These are phyloP conservation scores for Apophysomyces variabilis DNA, from an alignment of 371 early-diverging fungal genomes.

Conservation along the genomic window DNA sequence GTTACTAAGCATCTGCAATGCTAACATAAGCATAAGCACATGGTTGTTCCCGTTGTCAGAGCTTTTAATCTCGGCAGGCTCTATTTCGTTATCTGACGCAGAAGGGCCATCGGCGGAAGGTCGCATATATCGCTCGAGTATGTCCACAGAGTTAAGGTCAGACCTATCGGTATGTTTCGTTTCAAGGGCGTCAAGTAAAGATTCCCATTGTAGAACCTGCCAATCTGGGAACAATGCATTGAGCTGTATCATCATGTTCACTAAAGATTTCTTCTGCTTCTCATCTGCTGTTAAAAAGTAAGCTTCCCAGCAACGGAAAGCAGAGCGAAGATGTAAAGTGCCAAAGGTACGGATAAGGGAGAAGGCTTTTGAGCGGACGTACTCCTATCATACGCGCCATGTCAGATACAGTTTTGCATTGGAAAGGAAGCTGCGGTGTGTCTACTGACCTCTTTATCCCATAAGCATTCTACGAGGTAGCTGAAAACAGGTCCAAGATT, in stretches of 20 bases:
- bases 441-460: slow-evolving; percentile 53
- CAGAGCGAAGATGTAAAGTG: slow-evolving; percentile 49
- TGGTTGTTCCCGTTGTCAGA: slow-evolving; percentile 49
- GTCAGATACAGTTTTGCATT: background rate
- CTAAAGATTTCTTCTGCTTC: slow-evolving; percentile 37
- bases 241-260: slow-evolving; percentile 53
- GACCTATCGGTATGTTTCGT: slow-evolving; percentile 22
- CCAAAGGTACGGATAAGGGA: slow-evolving; percentile 48
- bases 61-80: background rate
- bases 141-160: slow-evolving; percentile 30
- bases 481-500: slow-evolving; percentile 58
- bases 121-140: slow-evolving; percentile 40
- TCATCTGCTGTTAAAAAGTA: slow-evolving; percentile 53
- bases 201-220: slow-evolving; percentile 62
- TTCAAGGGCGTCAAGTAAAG: slow-evolving; percentile 49
- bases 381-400: slow-evolving; percentile 35
- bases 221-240: slow-evolving; percentile 58
- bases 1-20: slow-evolving; percentile 56
- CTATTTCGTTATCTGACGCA: background rate
- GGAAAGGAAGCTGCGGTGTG: background rate
- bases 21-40: slow-evolving; percentile 48
- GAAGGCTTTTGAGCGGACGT: slow-evolving; percentile 54
- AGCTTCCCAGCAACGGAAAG: slow-evolving; percentile 62
- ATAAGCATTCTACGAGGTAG: slow-evolving; percentile 51
- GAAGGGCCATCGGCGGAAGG: slow-evolving; percentile 5